Evolutionary conservation across 352 stramenopile genomes (phyloP).

Genomic region (Detonula confervacea): DNA sequence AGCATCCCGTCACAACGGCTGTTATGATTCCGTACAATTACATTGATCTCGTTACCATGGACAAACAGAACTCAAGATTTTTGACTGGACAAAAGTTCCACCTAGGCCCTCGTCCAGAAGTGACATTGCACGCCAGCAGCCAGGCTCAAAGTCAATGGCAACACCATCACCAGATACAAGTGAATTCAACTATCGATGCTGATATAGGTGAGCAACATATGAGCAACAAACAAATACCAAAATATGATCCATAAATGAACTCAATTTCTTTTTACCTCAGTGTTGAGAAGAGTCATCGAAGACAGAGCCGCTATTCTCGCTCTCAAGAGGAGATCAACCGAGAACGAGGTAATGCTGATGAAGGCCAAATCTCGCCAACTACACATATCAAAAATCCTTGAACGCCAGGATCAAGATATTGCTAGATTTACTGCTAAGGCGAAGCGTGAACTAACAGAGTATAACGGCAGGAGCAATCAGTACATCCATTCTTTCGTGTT

Average conservation of each 20-base stretch:
- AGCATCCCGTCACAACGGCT: no score
- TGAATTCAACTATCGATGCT: conserved; percentile 21
- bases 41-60: conserved; percentile 5
- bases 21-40: conserved; percentile 8
- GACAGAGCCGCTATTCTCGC: conserved; percentile 39
- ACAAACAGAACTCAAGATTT: not conserved
- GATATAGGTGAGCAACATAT: conserved; percentile 9
- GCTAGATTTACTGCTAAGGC: conserved; percentile 27
- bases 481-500: conserved; percentile 41
- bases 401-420: conserved; percentile 28
- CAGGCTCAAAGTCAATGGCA: not conserved
- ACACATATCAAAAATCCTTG: conserved; percentile 16
- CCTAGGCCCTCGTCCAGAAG: not conserved
- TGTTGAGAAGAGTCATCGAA: conserved; percentile 51
- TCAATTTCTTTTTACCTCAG: not conserved
- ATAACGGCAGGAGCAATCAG: conserved; percentile 42
- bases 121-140: not conserved
- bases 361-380: conserved; percentile 38
- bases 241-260: not conserved
- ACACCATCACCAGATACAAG: conserved; percentile 14
- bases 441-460: conserved; percentile 34
- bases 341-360: conserved; percentile 36
- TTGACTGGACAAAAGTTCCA: not conserved
- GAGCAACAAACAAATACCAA: not conserved
- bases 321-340: conserved; percentile 24